These are phyloP conservation scores for Shiraia sp. DNA, from an alignment of 2,329 filamentous ascomycete species.

Conservation along the genomic window DNA sequence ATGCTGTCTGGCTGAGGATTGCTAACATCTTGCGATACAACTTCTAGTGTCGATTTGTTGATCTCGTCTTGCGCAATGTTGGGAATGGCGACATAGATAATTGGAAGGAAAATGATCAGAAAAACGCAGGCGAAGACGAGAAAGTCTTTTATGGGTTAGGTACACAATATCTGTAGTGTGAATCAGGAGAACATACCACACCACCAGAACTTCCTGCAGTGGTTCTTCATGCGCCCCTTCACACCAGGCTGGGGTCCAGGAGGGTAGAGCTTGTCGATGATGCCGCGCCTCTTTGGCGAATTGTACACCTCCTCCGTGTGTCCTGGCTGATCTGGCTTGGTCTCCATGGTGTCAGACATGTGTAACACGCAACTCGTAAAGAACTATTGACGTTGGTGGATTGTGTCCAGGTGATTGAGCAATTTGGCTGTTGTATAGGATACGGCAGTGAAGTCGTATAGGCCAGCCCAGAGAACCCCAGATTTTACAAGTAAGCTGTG, in stretches of 20 bases:
- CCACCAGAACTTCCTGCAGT: constrained; percentile 46
- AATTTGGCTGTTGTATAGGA: no score
- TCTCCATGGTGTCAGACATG: constrained; percentile 23
- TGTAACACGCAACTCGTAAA: constrained; percentile 1
- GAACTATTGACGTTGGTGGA: constrained; percentile 1
- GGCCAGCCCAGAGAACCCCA: constrained; percentile 1
- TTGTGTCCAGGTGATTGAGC: no score
- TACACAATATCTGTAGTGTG: not conserved
- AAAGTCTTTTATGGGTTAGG: constrained; percentile 40
- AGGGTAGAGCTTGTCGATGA: constrained; percentile 40
- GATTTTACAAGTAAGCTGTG: constrained; percentile 14
- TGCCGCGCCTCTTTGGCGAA: constrained; percentile 28
- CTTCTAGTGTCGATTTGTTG: constrained; percentile 55
- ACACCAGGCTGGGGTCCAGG: constrained; percentile 37
- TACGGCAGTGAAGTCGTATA: not conserved
- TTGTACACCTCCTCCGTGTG: constrained; percentile 22
- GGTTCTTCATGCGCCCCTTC: constrained; percentile 39
- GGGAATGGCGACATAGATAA: constrained; percentile 64
- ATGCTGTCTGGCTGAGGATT: constrained; percentile 55
- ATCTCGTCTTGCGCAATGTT: constrained; percentile 60
- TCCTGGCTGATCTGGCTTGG: constrained; percentile 18
- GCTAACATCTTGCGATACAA: constrained; percentile 56
- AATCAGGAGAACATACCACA: constrained; percentile 37
- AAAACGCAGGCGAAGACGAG: constrained; percentile 55
- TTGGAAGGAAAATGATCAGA: constrained; percentile 60